Conservation (phyloP, 306 rosid species). For the Crotalaria pallida region DNA sequence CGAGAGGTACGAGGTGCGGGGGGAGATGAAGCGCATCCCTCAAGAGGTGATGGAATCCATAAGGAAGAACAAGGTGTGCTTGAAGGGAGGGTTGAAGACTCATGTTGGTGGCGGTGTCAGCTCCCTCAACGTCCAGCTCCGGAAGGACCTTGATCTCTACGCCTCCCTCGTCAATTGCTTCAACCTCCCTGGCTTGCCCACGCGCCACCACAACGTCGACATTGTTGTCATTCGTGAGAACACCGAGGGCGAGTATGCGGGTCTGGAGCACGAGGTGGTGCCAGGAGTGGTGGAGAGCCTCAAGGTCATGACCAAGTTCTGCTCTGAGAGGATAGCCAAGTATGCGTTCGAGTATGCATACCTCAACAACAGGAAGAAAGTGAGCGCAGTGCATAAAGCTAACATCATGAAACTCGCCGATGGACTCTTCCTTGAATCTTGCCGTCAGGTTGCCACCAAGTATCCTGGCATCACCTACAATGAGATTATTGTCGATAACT, state of each 20-base stretch:
- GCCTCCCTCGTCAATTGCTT: constrained; percentile 50
- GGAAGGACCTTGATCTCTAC: constrained; percentile 24
- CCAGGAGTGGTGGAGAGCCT: constrained; percentile 37
- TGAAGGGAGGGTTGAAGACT: constrained; percentile 31
- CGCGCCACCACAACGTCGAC: constrained; percentile 27
- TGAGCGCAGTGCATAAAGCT: constrained; percentile 28
- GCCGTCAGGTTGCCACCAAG: constrained; percentile 42
- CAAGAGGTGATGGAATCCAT: constrained; percentile 29
- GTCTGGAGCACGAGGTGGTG: constrained; percentile 35
- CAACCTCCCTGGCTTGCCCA: constrained; percentile 46
- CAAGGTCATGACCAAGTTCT: constrained; percentile 32
- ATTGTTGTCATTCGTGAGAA: constrained; percentile 28
- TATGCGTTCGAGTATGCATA: constrained; percentile 33
- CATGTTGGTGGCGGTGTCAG: constrained; percentile 34
- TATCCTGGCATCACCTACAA: constrained; percentile 58
- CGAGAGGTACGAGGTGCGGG: constrained; percentile 29
- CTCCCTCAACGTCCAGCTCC: constrained; percentile 28
- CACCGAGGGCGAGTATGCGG: constrained; percentile 27
- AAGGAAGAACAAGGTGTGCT: constrained; percentile 31
- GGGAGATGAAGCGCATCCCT: constrained; percentile 31
- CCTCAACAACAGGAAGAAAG: constrained; percentile 31
- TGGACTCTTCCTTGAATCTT: constrained; percentile 33
- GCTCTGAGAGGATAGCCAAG: constrained; percentile 28
- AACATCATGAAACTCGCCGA: constrained; percentile 36
- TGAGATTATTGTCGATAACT: constrained; percentile 44